Percentiles rank a stretch among this genome's conserved stretches.
These are phyloP conservation scores for Ceratobasidium sp. DNA, from an alignment of 1,284 basidiomycete species.

Conservation along the genomic window DNA sequence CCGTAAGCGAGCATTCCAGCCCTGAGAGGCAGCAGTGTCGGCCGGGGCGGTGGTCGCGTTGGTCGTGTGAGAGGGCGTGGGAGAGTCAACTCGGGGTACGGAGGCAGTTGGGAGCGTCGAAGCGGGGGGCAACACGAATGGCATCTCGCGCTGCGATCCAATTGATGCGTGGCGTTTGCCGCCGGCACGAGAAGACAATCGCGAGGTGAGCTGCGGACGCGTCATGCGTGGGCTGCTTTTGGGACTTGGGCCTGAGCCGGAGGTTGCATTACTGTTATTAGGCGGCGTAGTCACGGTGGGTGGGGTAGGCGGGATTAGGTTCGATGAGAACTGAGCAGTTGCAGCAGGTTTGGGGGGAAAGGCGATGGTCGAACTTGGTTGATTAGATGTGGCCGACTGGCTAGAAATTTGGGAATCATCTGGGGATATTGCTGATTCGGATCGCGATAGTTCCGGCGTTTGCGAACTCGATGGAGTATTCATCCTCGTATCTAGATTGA, in stretches of 20 bases:
- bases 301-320: slow-evolving; percentile 37
- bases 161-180: slow-evolving; percentile 42
- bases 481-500: slow-evolving; percentile 9
- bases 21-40: background rate
- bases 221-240: slow-evolving; percentile 8
- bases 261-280: background rate
- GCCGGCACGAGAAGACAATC: slow-evolving; percentile 30
- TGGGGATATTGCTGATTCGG: slow-evolving; percentile 13
- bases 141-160: slow-evolving; percentile 32
- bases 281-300: slow-evolving; percentile 9
- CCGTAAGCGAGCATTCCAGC: slow-evolving; percentile 35
- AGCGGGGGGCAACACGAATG: background rate
- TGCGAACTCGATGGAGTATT: background rate
- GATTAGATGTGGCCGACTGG: slow-evolving; percentile 15
- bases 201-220: slow-evolving; percentile 40
- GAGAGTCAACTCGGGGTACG: background rate
- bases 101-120: background rate
- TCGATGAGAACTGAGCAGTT: slow-evolving; percentile 7
- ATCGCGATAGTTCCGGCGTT: background rate
- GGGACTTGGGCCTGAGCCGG: background rate
- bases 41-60: background rate
- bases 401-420: background rate
- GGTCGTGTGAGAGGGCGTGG: background rate
- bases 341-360: background rate
- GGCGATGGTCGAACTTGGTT: slow-evolving; percentile 3